These are phyloP conservation scores for Astrothelium macrocarpum DNA, from an alignment of 495 filamentous ascomycete genomes.

Conservation along the genomic window DNA sequence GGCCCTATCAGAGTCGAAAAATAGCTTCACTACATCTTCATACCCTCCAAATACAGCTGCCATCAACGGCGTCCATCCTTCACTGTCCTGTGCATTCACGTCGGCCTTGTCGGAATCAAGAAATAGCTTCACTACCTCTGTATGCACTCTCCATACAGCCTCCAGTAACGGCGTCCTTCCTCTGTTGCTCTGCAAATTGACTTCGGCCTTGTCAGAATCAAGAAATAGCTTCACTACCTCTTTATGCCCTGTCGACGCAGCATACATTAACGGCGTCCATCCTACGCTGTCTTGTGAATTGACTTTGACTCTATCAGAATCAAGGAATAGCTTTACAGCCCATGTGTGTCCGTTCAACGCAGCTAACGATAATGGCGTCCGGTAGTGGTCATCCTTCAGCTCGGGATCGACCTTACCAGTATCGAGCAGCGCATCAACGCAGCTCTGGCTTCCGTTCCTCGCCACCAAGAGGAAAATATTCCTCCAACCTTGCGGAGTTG, in stretches of 20 bases:
- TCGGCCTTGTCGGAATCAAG: too few species aligned
- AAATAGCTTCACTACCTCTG: too few species aligned
- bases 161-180: too few species aligned
- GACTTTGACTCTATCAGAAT: neutral
- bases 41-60: too few species aligned
- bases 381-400: neutral
- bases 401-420: neutral
- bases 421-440: neutral
- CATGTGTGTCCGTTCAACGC: neutral
- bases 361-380: neutral
- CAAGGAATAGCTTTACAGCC: neutral
- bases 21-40: too few species aligned
- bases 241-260: constrained; percentile 12
- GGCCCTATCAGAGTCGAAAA: neutral
- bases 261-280: constrained; percentile 3
- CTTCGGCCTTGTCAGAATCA: constrained; percentile 9
- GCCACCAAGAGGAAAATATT: neutral
- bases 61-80: too few species aligned
- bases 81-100: too few species aligned
- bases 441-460: neutral
- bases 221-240: too few species aligned
- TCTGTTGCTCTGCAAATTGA: too few species aligned
- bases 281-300: neutral
- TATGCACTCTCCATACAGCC: too few species aligned
- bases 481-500: neutral